A percentile compares a stretch with the other conserved stretches of the same genome.
Conservation (phyloP, 202 grass and related monocot species). For the Miscanthus sacchariflorus region DNA sequence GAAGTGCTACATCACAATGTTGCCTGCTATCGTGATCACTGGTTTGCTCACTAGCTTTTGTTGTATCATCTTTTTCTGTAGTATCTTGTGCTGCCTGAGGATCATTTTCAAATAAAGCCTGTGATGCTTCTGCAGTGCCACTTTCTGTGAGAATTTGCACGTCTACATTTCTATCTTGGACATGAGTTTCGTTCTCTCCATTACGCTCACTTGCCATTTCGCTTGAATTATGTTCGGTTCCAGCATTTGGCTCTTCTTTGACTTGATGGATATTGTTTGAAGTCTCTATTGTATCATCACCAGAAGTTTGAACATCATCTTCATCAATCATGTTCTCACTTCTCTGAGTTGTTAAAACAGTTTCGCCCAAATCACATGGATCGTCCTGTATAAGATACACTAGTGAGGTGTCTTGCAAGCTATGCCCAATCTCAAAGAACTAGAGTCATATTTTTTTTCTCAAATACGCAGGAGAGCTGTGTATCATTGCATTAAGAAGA, state of each 20-base stretch:
- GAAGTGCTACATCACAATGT: slow-evolving; percentile 39
- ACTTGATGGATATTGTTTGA: slow-evolving; percentile 41
- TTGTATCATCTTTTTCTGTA: slow-evolving; percentile 19
- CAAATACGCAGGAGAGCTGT: no score
- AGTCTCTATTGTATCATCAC: slow-evolving; percentile 34
- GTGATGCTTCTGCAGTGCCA: slow-evolving; percentile 9
- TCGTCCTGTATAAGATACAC: slow-evolving; percentile 45
- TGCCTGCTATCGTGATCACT: slow-evolving; percentile 21
- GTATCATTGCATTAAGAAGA: no score
- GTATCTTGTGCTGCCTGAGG: slow-evolving; percentile 29
- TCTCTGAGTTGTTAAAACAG: slow-evolving; percentile 27
- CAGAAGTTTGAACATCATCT: slow-evolving; percentile 32
- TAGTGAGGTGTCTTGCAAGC: slow-evolving; percentile 28
- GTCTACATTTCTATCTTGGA: slow-evolving; percentile 21
- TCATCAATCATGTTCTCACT: slow-evolving; percentile 26
- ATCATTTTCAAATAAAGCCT: slow-evolving; percentile 28
- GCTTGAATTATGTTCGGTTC: slow-evolving; percentile 38
- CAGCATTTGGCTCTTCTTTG: slow-evolving; percentile 42
- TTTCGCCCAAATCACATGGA: slow-evolving; percentile 42
- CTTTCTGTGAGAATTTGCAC: neutral
- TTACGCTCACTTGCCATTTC: slow-evolving; percentile 17
- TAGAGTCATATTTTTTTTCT: neutral
- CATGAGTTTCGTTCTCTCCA: slow-evolving; percentile 28
- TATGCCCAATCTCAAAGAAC: slow-evolving; percentile 24
- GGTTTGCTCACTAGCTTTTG: slow-evolving; percentile 40